Evolutionary conservation across 306 rosid species (phyloP), one percentile per base, ranked within the genome.

Genomic region (Canavalia ensiformis): DNA sequence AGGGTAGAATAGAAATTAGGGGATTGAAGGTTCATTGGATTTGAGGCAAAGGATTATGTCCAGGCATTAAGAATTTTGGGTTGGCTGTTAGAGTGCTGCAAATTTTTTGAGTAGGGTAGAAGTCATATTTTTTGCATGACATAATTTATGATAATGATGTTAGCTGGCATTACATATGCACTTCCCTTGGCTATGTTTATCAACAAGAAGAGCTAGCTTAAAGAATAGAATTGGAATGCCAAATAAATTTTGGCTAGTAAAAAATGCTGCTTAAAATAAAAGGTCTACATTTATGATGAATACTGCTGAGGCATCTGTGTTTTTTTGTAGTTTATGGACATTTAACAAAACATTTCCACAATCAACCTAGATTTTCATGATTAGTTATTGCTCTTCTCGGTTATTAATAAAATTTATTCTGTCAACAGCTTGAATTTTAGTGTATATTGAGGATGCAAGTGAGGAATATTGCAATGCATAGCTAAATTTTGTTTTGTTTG

Each of bases 401-500:
- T 70, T 51, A n/a, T 62, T 77, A 31, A 52, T 44, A 50, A 41
- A 63, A 63, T 34, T 54, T 37, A 63, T 78, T 47, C 34, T 29
- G 30, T 75, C 80, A 46, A 55, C 57, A 30, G 51, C 57, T 83
- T 56, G 58, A 64, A 29, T 55, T 78, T 58, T 29, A 37, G 54
- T 57, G 74, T 60, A 51, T 2, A n/a, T 37, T 67, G 45, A 62
- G 74, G 56, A 7, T 59, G 31, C 71, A 30, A 18, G 28, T 44
- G 57, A 31, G 34, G 8, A 59, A 70, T 51, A 63, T 72, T 42
- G 56, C 37, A 63, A 37, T 58, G 39, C 75, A n/a, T 4, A 30
- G 73, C 76, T 74, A 60, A 29, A 65, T 62, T 37, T 79, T 31
- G 33, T 78, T 79, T 54, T 81, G 63, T 59, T 29, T 79, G 68